A percentile compares a stretch with the other conserved stretches of the same genome.
Conservation (phyloP, 306 rosid genomes). For the Quercus aquifolioides region DNA sequence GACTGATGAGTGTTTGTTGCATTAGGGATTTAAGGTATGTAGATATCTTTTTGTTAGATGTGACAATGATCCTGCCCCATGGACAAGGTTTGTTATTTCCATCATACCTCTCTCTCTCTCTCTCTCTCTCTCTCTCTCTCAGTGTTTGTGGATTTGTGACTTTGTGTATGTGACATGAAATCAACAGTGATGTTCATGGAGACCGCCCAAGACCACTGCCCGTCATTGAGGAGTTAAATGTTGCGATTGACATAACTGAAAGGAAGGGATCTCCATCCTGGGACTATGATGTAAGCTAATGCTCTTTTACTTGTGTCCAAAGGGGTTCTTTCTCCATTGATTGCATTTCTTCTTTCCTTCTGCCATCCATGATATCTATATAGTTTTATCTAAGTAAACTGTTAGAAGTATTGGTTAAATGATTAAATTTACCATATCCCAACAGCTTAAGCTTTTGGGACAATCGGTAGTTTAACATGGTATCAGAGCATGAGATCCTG, state of each 20-base stretch:
- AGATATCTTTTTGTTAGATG: conserved; percentile 74
- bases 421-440: too few species aligned
- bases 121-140: neutral
- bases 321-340: neutral
- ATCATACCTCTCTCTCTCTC: neutral
- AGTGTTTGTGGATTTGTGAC: neutral
- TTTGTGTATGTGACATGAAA: neutral
- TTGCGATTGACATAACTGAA: conserved; percentile 49
- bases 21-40: conserved; percentile 70
- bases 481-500: too few species aligned
- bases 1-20: conserved; percentile 1
- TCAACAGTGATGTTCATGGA: conserved; percentile 54
- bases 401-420: too few species aligned
- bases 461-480: too few species aligned
- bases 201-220: conserved; percentile 66
- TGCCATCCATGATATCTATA: neutral
- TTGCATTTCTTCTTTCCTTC: neutral
- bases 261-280: conserved; percentile 54
- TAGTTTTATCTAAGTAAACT: neutral
- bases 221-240: conserved; percentile 39
- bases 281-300: conserved; percentile 65
- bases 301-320: neutral
- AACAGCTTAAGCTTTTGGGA: too few species aligned
- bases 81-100: conserved; percentile 53
- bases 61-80: conserved; percentile 85